phyloP scores from a whole-genome alignment of 257 asterid genomes.

The Capsicum baccatum region DNA sequence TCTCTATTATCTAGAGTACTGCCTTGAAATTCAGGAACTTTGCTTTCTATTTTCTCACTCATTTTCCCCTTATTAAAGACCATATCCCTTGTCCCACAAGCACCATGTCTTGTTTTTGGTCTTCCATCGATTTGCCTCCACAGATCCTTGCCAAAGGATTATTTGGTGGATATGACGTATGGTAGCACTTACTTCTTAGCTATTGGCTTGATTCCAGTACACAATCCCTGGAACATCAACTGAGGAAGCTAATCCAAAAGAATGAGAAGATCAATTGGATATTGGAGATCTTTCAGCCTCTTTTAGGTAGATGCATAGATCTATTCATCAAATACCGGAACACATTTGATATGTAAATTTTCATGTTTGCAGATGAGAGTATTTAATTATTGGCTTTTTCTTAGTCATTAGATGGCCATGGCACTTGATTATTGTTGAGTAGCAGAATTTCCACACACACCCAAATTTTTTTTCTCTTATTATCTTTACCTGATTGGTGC shows the following conservation, averaged over 20 bases:
- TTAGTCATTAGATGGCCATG: neutral
- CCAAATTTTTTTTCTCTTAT: neutral
- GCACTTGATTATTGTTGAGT: conserved; percentile 4
- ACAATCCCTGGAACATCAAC: neutral
- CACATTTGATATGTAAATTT: neutral
- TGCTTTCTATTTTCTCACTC: neutral
- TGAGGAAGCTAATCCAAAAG: neutral
- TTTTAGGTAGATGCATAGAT: neutral
- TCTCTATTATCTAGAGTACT: conserved; percentile 2
- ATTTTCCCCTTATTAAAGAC: neutral
- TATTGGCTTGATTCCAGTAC: neutral
- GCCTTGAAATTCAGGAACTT: neutral
- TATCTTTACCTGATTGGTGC: neutral
- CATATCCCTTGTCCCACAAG: neutral
- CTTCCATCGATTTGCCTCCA: neutral
- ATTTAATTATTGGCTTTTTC: conserved; percentile 5
- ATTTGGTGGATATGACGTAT: neutral
- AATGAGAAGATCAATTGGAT: neutral
- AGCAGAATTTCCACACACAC: neutral
- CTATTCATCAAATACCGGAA: neutral
- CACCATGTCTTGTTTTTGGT: neutral
- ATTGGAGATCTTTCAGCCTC: neutral
- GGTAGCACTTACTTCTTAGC: neutral
- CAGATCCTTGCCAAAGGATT: neutral
- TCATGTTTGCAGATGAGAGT: conserved; percentile 2